Base-by-base conservation (phyloP, 1,284 basidiomycete species). In the Phellinidium pouzarii region DNA sequence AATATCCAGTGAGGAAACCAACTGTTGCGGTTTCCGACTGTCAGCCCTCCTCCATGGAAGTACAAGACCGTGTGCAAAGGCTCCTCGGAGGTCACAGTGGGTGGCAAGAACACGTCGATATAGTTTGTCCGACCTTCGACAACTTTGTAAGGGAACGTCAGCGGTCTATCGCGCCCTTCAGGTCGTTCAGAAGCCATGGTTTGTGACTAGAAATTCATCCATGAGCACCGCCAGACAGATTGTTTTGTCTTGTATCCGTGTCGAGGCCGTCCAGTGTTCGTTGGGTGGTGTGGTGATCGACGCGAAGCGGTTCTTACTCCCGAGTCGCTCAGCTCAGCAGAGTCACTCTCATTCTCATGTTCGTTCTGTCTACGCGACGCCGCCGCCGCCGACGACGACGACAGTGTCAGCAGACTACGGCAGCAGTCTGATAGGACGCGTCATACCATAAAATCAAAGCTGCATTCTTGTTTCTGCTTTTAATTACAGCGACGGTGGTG, bases 1-100 rank as follows among this genome's bases (percentile, higher is more conserved):
- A 75, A 65, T 17, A 85, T 66, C 82, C 82, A 84, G 19, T 51
- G 58, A 1, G 82, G 82, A 61, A 83, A 79, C 78, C 80, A 84
- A 61, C 76, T 79, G 31, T 60, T 62, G 47, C 75, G 71, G 55
- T 77, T 76, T 3, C 81, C 82, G 12, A 78, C 78, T 0, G 77
- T 74, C 26, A 84, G 64, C 3, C 80, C 80, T 9, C 82, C 82
- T 6, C 76, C 82, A 59, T 84, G 82, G 55, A 83, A 84, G 62
- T 79, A 84, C 3, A 84, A 61, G 1, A 84, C 62, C 2, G 72
- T 69, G 37, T 79, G 75, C 1, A 73, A 53, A 7, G 29, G 34
- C 47, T 40, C 29, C 12, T 17, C 19, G 38, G 45, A 42, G 45
- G 56, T 12, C 27, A 14, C 22, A 4, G 19, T 25, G 7, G 42